Base-by-base conservation (phyloP, 2,329 filamentous ascomycete species). In the Venturia nashicola region DNA sequence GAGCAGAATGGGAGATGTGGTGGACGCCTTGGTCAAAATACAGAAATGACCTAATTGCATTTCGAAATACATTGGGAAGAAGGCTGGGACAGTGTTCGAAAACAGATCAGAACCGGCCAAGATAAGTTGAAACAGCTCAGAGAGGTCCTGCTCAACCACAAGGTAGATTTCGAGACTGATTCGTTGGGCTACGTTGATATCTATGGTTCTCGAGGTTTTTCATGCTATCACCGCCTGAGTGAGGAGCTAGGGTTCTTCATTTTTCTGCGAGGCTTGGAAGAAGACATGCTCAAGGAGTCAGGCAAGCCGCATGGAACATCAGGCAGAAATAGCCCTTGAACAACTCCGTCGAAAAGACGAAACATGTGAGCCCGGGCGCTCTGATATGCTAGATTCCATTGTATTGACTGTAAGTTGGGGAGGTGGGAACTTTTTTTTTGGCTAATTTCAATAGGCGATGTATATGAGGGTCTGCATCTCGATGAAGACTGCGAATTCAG, bases 301-400 rank as follows among this genome's bases (percentile, higher is more conserved):
- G 44, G 44, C n/a, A 48, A 23, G 44, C 44, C 44, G 11, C n/a
- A 2, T 48, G 44, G n/a, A 6, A n/a, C 4, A 23, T 4, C 8
- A 23, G 9, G n/a, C n/a, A n/a, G n/a, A 23, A 2, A 11, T 12
- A 11, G 44, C 20, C 7, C n/a, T 48, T 23, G 44, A 11, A 9
- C 7, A 9, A 0, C 7, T 9, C 1, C 1, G 7, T 8, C 2
- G 2, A 3, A 48, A 23, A 3, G 3, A 11, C 2, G n/a, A 11
- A 8, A 20, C 6, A 2, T 4, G 7, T 48, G n/a, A 7, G 23
- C 3, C 11, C 4, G 6, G 9, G n/a, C n/a, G 1, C 4, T 20
- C n/a, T 5, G 5, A 20, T 4, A 23, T 6, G 23, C 6, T 12
- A 48, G 9, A 11, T 3, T 9, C 4, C 11, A 11, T 48, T 12